A percentile compares a stretch with the other conserved stretches of the same genome.
phyloP scores from a whole-genome alignment of 768 basidiomycete genomes.

The Phaffia australis region DNA sequence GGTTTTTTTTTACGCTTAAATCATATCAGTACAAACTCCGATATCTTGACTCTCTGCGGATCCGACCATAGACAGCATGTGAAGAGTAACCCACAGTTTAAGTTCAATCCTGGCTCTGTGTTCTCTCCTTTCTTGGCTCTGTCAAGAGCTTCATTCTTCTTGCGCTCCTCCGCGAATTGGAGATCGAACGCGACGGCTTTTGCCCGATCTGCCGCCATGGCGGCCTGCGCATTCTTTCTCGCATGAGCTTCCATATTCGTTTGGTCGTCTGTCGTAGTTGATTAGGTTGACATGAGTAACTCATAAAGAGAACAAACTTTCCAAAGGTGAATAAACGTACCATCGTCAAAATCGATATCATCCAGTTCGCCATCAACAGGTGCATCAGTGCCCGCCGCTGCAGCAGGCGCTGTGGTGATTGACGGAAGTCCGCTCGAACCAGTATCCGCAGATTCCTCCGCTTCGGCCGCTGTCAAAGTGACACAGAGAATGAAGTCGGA shows the following conservation, averaged over 20 bases:
- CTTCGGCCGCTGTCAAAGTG: constrained; percentile 34
- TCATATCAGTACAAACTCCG: too few species aligned
- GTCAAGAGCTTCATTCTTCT: constrained; percentile 57
- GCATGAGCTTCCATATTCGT: constrained; percentile 78
- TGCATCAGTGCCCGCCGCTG: constrained; percentile 42
- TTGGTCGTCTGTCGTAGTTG: constrained; percentile 56
- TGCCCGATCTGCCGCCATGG: constrained; percentile 63
- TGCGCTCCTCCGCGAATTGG: constrained; percentile 66
- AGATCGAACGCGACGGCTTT: constrained; percentile 77
- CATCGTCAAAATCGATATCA: constrained; percentile 84
- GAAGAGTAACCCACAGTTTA: constrained; percentile 12
- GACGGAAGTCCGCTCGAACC: constrained; percentile 24
- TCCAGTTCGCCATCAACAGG: constrained; percentile 43
- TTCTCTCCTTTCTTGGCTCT: background rate
- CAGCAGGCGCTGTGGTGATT: constrained; percentile 5
- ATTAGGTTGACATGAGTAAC: constrained; percentile 8
- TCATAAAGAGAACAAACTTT: constrained; percentile 13
- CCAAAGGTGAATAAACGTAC: constrained; percentile 42
- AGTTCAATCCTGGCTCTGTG: background rate
- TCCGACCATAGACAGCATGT: background rate
- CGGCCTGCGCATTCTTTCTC: constrained; percentile 76
- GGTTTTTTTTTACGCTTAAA: background rate
- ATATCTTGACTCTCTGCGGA: too few species aligned
- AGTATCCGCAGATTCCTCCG: constrained; percentile 37
- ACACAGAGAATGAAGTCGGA: too few species aligned